phyloP scores from a whole-genome alignment of 2,329 filamentous ascomycete genomes.

The Lojkania enalia region DNA sequence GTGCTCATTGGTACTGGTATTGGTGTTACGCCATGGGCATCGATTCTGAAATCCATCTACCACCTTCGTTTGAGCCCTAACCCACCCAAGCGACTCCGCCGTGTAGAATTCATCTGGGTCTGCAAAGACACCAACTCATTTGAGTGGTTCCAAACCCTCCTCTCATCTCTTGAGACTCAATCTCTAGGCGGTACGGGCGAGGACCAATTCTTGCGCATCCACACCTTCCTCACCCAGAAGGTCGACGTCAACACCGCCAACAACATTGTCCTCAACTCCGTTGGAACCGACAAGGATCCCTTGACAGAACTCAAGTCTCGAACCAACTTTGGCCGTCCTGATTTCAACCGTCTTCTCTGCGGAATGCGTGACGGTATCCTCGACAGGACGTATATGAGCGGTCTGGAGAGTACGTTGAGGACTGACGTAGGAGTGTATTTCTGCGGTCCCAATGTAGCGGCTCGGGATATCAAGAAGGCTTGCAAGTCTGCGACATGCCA shows the following conservation, averaged over 20 bases:
- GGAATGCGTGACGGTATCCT: slow-evolving; percentile 87
- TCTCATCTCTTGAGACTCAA: slow-evolving; percentile 88
- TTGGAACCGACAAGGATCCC: slow-evolving; percentile 84
- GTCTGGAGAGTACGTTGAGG: slow-evolving; percentile 72
- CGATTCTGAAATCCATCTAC: slow-evolving; percentile 97
- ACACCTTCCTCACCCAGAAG: slow-evolving; percentile 94
- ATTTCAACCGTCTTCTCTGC: slow-evolving; percentile 78
- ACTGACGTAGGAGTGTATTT: slow-evolving; percentile 97
- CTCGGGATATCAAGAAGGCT: slow-evolving; percentile 82
- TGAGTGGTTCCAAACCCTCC: slow-evolving; percentile 96
- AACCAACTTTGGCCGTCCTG: slow-evolving; percentile 93
- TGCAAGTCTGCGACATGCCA: slow-evolving; percentile 71
- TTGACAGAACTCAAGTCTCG: slow-evolving; percentile 86
- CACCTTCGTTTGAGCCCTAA: slow-evolving; percentile 89
- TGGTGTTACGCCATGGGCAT: slow-evolving; percentile 83
- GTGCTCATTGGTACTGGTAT: slow-evolving; percentile 86
- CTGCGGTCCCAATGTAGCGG: slow-evolving; percentile 82
- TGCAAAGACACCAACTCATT: slow-evolving; percentile 95
- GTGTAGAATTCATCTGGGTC: slow-evolving; percentile 99
- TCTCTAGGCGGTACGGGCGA: slow-evolving; percentile 65
- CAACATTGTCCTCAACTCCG: slow-evolving; percentile 96
- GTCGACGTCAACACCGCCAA: slow-evolving; percentile 90
- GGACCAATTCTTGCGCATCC: slow-evolving; percentile 92
- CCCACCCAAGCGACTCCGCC: slow-evolving; percentile 82
- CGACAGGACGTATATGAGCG: slow-evolving; percentile 81